These are phyloP conservation scores for Hanseniaspora osmophila DNA, from an alignment of 805 yeast genomes.

Conservation along the genomic window DNA sequence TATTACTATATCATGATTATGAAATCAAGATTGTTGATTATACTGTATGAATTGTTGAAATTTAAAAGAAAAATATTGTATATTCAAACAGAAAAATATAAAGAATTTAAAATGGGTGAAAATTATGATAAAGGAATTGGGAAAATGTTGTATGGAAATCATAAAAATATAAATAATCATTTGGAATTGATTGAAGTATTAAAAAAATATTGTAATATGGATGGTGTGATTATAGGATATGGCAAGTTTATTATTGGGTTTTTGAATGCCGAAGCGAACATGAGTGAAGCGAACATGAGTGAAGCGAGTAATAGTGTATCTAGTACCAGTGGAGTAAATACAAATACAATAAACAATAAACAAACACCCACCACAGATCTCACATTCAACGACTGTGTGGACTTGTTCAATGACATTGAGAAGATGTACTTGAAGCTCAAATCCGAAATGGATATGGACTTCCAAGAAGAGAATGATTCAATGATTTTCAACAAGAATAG, in stretches of 20 bases:
- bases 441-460: slow-evolving; percentile 6
- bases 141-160: too few relatives aligned
- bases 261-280: slow-evolving; percentile 31
- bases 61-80: slow-evolving; percentile 19
- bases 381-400: slow-evolving; percentile 51
- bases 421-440: slow-evolving; percentile 43
- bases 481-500: slow-evolving; percentile 1
- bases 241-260: slow-evolving; percentile 18
- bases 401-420: slow-evolving; percentile 55
- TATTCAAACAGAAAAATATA: slow-evolving; percentile 3
- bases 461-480: background rate
- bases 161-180: too few relatives aligned
- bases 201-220: too few relatives aligned
- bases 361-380: too few relatives aligned
- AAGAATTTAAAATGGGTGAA: slow-evolving; percentile 9
- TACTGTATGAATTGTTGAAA: slow-evolving; percentile 46
- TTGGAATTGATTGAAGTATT: too few relatives aligned
- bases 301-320: background rate
- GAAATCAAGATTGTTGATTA: slow-evolving; percentile 48
- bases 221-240: too few relatives aligned
- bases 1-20: slow-evolving; percentile 47
- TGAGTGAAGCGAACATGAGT: slow-evolving; percentile 22
- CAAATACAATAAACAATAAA: too few relatives aligned
- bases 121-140: slow-evolving; percentile 27
- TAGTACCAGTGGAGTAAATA: background rate